A percentile compares a stretch with the other conserved stretches of the same genome.
These are phyloP conservation scores for Diddensiella transvaalensis DNA, from an alignment of 805 yeast genomes.

Conservation along the genomic window DNA sequence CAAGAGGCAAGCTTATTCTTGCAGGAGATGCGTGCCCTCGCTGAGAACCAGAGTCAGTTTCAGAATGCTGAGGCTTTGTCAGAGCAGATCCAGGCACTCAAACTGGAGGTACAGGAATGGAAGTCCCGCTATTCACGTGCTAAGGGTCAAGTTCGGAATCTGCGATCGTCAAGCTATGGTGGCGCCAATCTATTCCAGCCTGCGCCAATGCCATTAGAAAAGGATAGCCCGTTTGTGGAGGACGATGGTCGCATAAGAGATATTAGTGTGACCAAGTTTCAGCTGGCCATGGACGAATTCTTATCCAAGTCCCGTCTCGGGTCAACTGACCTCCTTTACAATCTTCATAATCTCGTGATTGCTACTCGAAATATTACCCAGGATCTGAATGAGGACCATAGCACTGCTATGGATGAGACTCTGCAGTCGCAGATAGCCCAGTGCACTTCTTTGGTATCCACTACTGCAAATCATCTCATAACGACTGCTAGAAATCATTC, in stretches of 20 bases:
- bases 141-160: constrained; percentile 29
- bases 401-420: constrained; percentile 11
- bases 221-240: constrained; percentile 20
- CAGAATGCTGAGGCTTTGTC: constrained; percentile 17
- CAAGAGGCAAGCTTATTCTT: constrained; percentile 36
- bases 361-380: constrained; percentile 31
- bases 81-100: constrained; percentile 27
- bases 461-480: constrained; percentile 68
- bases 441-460: constrained; percentile 45
- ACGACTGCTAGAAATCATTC: constrained; percentile 75
- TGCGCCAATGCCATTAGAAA: constrained; percentile 11
- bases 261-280: constrained; percentile 29
- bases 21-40: constrained; percentile 37
- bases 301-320: constrained; percentile 30
- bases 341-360: constrained; percentile 34
- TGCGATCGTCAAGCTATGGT: constrained; percentile 25
- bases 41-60: constrained; percentile 23
- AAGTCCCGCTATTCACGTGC: constrained; percentile 30
- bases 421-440: constrained; percentile 23
- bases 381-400: constrained; percentile 22
- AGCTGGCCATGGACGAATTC: constrained; percentile 34
- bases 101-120: constrained; percentile 37
- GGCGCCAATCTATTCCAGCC: constrained; percentile 15
- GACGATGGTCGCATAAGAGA: constrained; percentile 30
- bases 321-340: constrained; percentile 27